Evolutionary conservation across 2,329 filamentous ascomycete species (phyloP), one percentile per base, ranked within the genome.

Genomic region (Berkeleyomyces rouxiae): DNA sequence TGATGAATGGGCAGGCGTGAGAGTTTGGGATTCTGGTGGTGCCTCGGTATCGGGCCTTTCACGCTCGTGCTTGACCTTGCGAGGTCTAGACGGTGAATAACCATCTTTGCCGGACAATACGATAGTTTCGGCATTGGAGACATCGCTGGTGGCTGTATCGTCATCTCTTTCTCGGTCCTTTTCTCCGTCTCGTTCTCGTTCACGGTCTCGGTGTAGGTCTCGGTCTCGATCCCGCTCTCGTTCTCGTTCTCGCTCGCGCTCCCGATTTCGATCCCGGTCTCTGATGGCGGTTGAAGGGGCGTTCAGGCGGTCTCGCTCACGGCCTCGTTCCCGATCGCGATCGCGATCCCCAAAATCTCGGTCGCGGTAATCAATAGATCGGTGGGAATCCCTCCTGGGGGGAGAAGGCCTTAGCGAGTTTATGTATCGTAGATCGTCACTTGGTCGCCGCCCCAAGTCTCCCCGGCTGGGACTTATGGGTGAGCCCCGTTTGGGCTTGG

Each of bases 61-160:
- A 69, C 84, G 82, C 70, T 86, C 84, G 67, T 85, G 81, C 70
- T 84, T 85, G 57, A 81, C 75, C 72, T 85, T 85, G 64, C 82
- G 79, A 64, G 76, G 76, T 71, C 85, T 85, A 64, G 82, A 81
- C 0, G 82, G 82, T 33, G 82, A 85, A 68, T 82, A 75, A 46
- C 81, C 82, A 70, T 85, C 80, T 69, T 85, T 86, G 37, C 82
- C 82, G 9, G 82, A 79, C 42, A 87, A 72, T 43, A 88, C 84
- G 66, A 87, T 85, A 11, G 85, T 88, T 73, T 88, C 85, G 58
- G 85, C 84, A 69, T 88, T 85, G 1, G 85, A 88, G 68, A 84
- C 83, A 64, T 74, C 74, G 31, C 70, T 71, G 62, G 68, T 71
- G 47, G 66, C 69, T 65, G 76, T 74, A 53, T 77, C 75, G 63